These are phyloP conservation scores for Chalciporus pseudorubinellus DNA, from an alignment of 768 basidiomycete genomes.

Conservation along the genomic window DNA sequence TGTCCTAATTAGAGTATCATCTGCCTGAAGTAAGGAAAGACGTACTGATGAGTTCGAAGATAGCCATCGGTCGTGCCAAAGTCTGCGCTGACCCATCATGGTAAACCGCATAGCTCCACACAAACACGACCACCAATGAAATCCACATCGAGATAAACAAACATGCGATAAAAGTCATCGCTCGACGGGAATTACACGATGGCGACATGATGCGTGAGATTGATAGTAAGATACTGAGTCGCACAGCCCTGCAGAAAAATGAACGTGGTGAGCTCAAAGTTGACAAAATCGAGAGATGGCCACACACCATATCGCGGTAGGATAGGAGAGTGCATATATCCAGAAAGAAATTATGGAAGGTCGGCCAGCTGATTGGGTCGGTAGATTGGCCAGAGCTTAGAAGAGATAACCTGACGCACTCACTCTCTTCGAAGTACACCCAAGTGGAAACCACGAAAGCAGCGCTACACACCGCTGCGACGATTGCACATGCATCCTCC, in stretches of 20 bases:
- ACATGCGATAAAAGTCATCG: constrained; percentile 1
- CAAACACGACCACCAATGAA: constrained; percentile 2
- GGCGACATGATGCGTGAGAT: constrained; percentile 10
- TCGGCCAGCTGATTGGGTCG: constrained; percentile 5
- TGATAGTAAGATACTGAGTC: constrained; percentile 15
- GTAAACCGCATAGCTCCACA: not conserved
- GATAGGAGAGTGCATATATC: constrained; percentile 11
- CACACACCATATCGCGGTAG: constrained; percentile 14
- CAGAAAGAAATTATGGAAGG: constrained; percentile 4
- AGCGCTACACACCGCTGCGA: constrained; percentile 3
- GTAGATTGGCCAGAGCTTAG: not conserved
- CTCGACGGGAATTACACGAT: constrained; percentile 5
- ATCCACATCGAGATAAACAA: constrained; percentile 15
- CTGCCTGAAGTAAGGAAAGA: not conserved
- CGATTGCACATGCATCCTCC: constrained; percentile 17
- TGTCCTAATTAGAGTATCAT: constrained; percentile 1
- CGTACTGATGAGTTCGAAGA: constrained; percentile 18
- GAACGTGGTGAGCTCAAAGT: not conserved
- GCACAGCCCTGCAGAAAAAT: constrained; percentile 7
- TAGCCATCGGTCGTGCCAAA: not conserved
- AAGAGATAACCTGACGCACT: not conserved
- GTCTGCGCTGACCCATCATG: not conserved
- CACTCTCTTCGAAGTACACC: constrained; percentile 7
- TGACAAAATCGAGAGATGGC: not conserved
- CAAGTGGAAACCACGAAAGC: constrained; percentile 9